Conservation (phyloP, 345 rosid genomes). For the Punica granatum region DNA sequence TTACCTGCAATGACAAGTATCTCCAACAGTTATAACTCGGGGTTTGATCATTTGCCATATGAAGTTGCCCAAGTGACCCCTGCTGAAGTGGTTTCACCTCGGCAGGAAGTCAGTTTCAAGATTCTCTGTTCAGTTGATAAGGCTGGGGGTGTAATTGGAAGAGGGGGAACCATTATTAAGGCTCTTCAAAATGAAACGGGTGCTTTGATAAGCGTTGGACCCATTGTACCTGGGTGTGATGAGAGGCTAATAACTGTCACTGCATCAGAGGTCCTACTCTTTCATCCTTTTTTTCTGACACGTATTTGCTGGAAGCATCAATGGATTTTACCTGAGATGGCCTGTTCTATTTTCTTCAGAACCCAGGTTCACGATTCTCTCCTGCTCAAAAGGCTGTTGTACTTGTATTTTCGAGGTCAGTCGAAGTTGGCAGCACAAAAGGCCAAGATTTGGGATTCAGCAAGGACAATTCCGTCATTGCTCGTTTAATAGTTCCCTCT, state of each 20-base stretch:
- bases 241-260: conserved; percentile 68
- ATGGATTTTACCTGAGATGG: conserved; percentile 9
- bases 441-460: conserved; percentile 37
- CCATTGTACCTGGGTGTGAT: conserved; percentile 50
- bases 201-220: conserved; percentile 62
- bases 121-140: conserved; percentile 72
- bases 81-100: conserved; percentile 21
- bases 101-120: conserved; percentile 54
- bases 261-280: conserved; percentile 62
- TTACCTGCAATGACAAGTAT: conserved; percentile 24
- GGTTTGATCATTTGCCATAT: conserved; percentile 31
- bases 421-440: conserved; percentile 51
- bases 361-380: conserved; percentile 47
- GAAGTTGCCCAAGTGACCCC: conserved; percentile 33
- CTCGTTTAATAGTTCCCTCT: conserved; percentile 72
- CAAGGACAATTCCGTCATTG: conserved; percentile 40
- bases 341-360: conserved; percentile 43
- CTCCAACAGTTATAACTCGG: conserved; percentile 28
- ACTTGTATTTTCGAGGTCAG: conserved; percentile 61
- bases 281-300: conserved; percentile 10
- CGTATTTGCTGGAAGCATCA: conserved; percentile 8
- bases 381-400: conserved; percentile 70
- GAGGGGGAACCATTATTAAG: conserved; percentile 62
- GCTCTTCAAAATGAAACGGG: conserved; percentile 78
- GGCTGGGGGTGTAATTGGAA: conserved; percentile 84